Evolutionary conservation across 345 rosid species (phyloP).

Genomic region (Syzygium oleosum): DNA sequence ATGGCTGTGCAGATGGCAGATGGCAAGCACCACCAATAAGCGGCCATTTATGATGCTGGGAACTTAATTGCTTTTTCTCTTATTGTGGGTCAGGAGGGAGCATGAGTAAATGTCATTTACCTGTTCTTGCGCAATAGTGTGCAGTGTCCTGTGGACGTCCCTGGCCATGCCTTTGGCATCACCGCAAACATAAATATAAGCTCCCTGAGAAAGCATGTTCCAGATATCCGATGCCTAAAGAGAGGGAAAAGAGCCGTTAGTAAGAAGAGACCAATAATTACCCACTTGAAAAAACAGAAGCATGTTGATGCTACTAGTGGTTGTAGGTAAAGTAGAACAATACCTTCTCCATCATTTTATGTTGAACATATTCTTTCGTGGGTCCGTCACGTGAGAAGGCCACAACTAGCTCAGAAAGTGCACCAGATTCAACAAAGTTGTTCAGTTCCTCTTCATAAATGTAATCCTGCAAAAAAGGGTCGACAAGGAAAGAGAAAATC

Average conservation of each 20-base stretch:
- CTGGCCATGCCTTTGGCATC: conserved; percentile 99
- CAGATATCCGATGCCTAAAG: conserved; percentile 78
- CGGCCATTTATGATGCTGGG: neutral
- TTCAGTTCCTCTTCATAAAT: conserved; percentile 86
- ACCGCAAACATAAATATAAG: conserved; percentile 88
- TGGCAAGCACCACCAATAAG: neutral
- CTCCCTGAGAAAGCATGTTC: conserved; percentile 70
- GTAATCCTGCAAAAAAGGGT: conserved; percentile 30
- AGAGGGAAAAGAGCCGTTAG: neutral
- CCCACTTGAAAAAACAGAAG: neutral
- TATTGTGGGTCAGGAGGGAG: neutral
- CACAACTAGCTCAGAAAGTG: conserved; percentile 64
- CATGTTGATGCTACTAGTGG: neutral
- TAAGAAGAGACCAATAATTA: neutral
- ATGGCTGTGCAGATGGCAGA: neutral
- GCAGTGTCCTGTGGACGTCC: conserved; percentile 90
- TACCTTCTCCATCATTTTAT: conserved; percentile 79
- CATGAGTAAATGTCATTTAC: conserved; percentile 15
- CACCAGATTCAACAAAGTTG: conserved; percentile 56
- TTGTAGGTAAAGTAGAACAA: conserved; percentile 3
- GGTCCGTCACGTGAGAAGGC: conserved; percentile 99
- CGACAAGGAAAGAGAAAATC: neutral
- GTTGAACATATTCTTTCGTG: conserved; percentile 92
- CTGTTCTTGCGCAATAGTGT: conserved; percentile 86
- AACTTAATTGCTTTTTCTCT: neutral